Base-by-base conservation (phyloP, 495 filamentous ascomycete species). In the Recurvomyces mirabilis region DNA sequence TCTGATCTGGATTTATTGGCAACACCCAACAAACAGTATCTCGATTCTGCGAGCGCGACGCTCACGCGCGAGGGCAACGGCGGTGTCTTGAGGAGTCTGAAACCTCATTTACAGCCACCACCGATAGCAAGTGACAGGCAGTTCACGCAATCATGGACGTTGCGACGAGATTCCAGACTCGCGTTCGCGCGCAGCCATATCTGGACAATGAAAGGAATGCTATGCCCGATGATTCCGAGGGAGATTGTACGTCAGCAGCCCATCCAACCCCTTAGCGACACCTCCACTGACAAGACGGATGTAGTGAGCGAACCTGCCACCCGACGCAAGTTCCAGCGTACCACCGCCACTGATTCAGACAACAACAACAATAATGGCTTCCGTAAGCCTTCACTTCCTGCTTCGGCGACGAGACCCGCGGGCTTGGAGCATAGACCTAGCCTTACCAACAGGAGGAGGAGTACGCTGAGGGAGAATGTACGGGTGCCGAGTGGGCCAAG, bases 401-500 rank as follows among this genome's bases (percentile, higher is more conserved):
- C 51, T 12, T 54, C 51, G 4, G 51, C 51, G 29, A 45, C 21
- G 15, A 35, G 51, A 37, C 14, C 37, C 7, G 17, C 32, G 3
- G 31, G 21, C 6, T 14, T 40, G 13, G 50, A 53, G 22, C 32
- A 20, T 13, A 12, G 44, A 13, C 44, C 45, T 15, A 38, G 31
- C 32, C 19, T 34, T 5, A 48, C 24, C 25, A 13, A n/a, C 3
- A 9, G 49, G 36, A 18, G 51, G 18, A 25, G 26, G 46, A 49
- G 51, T 20, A 49, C 39, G 14, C 18, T 54, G 31, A 25, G 46
- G 15, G 46, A 49, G 26, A 49, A 49, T 34, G 22, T 49, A 11
- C 23, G 51, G 10, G 51, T 54, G 11, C 51, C 51, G 29, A 45
- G 40, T 38, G 51, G 51, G 17, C 51, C 51, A 15, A n/a, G 51